phyloP scores from a whole-genome alignment of 176 grass and related monocot genomes.

The Tillandsia leiboldiana region DNA sequence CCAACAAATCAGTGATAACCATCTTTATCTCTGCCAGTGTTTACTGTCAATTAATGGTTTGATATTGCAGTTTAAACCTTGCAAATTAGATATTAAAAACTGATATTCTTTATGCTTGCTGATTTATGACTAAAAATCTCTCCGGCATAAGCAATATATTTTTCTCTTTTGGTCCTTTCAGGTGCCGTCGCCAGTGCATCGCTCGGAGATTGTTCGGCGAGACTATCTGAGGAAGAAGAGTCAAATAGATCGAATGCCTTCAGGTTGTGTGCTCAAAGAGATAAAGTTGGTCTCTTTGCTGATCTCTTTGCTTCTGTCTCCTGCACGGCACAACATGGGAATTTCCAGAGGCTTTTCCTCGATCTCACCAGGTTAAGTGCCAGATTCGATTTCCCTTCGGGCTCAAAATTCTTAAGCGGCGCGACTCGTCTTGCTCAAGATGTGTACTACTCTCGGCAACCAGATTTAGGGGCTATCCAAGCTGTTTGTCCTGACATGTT shows the following conservation, averaged over 20 bases:
- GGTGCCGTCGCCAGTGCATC: slow-evolving; percentile 75
- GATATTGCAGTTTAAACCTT: too few relatives aligned
- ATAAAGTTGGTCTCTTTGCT: slow-evolving; percentile 45
- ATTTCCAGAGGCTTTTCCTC: slow-evolving; percentile 82
- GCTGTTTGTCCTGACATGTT: slow-evolving; percentile 69
- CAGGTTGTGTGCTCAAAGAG: slow-evolving; percentile 31
- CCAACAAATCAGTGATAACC: too few relatives aligned
- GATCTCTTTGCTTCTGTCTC: slow-evolving; percentile 80
- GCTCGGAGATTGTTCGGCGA: slow-evolving; percentile 50
- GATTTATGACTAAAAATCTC: too few relatives aligned
- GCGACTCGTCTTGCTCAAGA: slow-evolving; percentile 51
- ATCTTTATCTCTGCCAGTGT: too few relatives aligned
- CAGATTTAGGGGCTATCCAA: slow-evolving; percentile 43
- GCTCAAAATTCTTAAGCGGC: slow-evolving; percentile 60
- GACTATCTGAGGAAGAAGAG: slow-evolving; percentile 20
- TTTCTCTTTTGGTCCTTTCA: slow-evolving; percentile 22
- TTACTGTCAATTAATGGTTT: too few relatives aligned
- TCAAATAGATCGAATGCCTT: slow-evolving; percentile 30
- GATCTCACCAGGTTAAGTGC: slow-evolving; percentile 65
- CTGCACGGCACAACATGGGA: slow-evolving; percentile 73
- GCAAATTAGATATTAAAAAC: too few relatives aligned
- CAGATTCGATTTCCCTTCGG: slow-evolving; percentile 60
- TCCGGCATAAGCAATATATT: not conserved
- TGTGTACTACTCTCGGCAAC: slow-evolving; percentile 53
- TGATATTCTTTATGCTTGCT: too few relatives aligned